Evolutionary conservation across 768 basidiomycete genomes (phyloP), one percentile per base, ranked within the genome.

Genomic region (Udeniomyces megalosporus): DNA sequence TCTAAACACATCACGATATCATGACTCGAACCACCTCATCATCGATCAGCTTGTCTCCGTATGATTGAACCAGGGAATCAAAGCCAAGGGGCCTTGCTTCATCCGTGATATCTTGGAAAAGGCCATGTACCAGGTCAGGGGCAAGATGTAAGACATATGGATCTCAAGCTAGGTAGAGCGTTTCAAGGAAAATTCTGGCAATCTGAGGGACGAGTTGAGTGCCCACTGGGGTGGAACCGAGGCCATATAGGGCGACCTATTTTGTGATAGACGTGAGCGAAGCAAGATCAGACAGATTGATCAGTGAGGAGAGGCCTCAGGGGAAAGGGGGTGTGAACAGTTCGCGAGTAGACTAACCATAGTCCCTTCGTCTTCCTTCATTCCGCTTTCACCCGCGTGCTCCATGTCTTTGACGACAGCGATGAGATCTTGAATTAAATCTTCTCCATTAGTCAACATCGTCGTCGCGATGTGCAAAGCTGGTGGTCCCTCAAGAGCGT

Each of bases 381-480:
- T 31, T n/a, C 20, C 38, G 29, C 34, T 26, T 20, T 38, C 17
- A 83, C 20, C 28, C 20, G 62, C 74, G 31, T 75, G 62, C 71
- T 83, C 86, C 24, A 88, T 84, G 61, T 86, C 83, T 48, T 76
- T 74, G 7, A 99, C 81, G 0, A 83, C 78, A 51, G 83, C 83
- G 70, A 84, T 85, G 66, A 99, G 77, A 69, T 97, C 93, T 15
- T 80, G 79, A 56, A 97, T 78, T 69, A 99, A 85, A 45, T 79
- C 80, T 65, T 89, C 76, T 1, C 79, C 74, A 10, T 92, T 79
- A n/a, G 90, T 95, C 65, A 93, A 75, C 69, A 93, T 89, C 68
- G 93, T 99, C 74, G 85, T 86, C 38, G 91, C 91, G 67, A 97
- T 87, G 74, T 99, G 95, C 47, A 96, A 78, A 10, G 84, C 90